Evolutionary conservation across 202 grass and related monocot genomes (phyloP).

Genomic region (Setaria viridis): DNA sequence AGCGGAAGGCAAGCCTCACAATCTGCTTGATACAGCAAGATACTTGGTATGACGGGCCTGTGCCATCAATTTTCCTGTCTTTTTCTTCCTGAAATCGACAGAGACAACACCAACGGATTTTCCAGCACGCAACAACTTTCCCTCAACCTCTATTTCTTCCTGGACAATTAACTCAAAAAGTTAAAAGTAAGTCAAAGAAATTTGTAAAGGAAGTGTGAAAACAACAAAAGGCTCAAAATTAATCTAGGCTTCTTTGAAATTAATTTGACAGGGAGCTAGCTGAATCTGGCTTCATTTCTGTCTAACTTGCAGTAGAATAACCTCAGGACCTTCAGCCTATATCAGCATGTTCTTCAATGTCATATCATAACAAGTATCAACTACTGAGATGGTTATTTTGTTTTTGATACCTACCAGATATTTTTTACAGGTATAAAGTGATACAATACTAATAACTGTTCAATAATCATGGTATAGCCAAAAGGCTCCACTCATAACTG

Average conservation of each 20-base stretch:
- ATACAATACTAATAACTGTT: constrained; percentile 13
- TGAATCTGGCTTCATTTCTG: neutral
- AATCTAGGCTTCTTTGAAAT: neutral
- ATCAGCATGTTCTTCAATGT: constrained; percentile 16
- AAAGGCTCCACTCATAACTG: neutral
- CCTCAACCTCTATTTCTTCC: constrained; percentile 96
- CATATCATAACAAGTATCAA: constrained; percentile 25
- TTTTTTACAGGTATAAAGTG: neutral
- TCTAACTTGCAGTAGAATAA: neutral
- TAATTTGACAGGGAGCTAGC: neutral
- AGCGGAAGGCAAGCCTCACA: constrained; percentile 52
- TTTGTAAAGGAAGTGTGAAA: neutral
- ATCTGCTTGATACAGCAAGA: constrained; percentile 74
- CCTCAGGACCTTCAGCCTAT: neutral
- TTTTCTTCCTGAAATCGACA: constrained; percentile 87
- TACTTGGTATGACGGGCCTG: constrained; percentile 91
- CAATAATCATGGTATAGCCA: constrained; percentile 23
- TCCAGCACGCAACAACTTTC: constrained; percentile 70
- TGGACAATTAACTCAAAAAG: constrained; percentile 49
- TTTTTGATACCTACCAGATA: neutral
- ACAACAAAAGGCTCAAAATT: constrained; percentile 27
- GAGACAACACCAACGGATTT: constrained; percentile 69
- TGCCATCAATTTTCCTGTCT: constrained; percentile 76
- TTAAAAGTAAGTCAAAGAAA: constrained; percentile 5
- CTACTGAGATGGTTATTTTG: neutral